A percentile compares a stretch with the other conserved stretches of the same genome.
phyloP scores from a whole-genome alignment of 371 early-diverging fungal species.

The Gilbertella persicaria region DNA sequence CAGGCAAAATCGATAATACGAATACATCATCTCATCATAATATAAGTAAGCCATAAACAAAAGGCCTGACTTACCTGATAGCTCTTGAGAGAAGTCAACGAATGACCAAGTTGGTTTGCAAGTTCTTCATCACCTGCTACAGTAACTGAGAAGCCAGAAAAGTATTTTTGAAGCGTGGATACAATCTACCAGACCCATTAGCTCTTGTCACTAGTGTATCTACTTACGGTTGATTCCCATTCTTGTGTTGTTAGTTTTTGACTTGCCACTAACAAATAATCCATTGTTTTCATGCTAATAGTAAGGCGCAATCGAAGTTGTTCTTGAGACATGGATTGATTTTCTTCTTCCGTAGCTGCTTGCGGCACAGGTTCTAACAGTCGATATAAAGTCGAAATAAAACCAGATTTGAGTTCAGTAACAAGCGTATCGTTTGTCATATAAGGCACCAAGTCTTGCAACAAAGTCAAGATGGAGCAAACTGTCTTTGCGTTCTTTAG shows the following conservation, averaged over 20 bases:
- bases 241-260: slow-evolving; percentile 48
- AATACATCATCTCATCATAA: slow-evolving; percentile 56
- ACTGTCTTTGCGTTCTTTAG: slow-evolving; percentile 29
- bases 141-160: slow-evolving; percentile 57
- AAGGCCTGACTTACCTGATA: slow-evolving; percentile 35
- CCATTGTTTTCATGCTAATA: slow-evolving; percentile 56
- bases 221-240: slow-evolving; percentile 61
- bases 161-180: slow-evolving; percentile 65
- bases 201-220: background rate
- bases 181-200: slow-evolving; percentile 41
- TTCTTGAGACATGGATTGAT: slow-evolving; percentile 8
- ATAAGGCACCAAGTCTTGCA: slow-evolving; percentile 43
- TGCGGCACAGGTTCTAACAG: slow-evolving; percentile 42
- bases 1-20: slow-evolving; percentile 56
- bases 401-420: slow-evolving; percentile 53
- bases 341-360: slow-evolving; percentile 13
- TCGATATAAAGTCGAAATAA: slow-evolving; percentile 41
- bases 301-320: slow-evolving; percentile 37
- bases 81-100: slow-evolving; percentile 38
- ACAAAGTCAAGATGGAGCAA: slow-evolving; percentile 35
- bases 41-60: background rate
- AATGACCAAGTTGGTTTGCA: slow-evolving; percentile 20
- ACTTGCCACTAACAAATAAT: slow-evolving; percentile 54
- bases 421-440: slow-evolving; percentile 43
- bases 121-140: slow-evolving; percentile 17